Evolutionary conservation across 495 filamentous ascomycete species (phyloP).

Genomic region (Xylaria longipes): DNA sequence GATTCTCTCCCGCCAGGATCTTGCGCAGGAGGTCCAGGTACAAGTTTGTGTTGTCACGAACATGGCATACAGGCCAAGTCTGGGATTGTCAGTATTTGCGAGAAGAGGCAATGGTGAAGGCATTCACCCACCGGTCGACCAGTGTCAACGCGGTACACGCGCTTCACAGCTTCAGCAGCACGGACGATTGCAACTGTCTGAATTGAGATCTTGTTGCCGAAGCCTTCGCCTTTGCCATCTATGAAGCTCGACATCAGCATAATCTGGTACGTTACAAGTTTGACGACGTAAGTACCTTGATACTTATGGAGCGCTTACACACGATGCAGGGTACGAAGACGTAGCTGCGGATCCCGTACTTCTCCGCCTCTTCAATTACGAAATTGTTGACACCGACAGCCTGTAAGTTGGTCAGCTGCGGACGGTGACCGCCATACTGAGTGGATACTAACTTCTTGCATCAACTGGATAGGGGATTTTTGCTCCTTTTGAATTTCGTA

Average conservation of each 20-base stretch:
- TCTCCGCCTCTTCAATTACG: slow-evolving; percentile 48
- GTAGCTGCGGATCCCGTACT: slow-evolving; percentile 50
- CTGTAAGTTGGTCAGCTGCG: slow-evolving; percentile 27
- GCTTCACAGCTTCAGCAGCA: slow-evolving; percentile 44
- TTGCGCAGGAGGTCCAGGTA: slow-evolving; percentile 51
- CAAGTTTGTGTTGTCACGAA: slow-evolving; percentile 50
- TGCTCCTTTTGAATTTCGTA: slow-evolving; percentile 50
- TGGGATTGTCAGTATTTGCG: slow-evolving; percentile 26
- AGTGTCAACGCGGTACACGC: slow-evolving; percentile 48
- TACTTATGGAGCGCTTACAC: slow-evolving; percentile 32
- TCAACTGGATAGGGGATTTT: background rate
- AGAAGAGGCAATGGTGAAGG: background rate
- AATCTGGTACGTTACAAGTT: background rate
- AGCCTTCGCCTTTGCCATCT: slow-evolving; percentile 54
- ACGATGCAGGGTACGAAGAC: slow-evolving; percentile 57
- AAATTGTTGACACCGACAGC: slow-evolving; percentile 41
- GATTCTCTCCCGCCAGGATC: slow-evolving; percentile 48
- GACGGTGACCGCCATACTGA: background rate
- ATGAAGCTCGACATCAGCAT: background rate
- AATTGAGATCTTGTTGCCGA: slow-evolving; percentile 56
- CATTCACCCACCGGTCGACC: slow-evolving; percentile 40
- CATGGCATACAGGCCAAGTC: slow-evolving; percentile 58
- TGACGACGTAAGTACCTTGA: background rate
- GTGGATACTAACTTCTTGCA: slow-evolving; percentile 26
- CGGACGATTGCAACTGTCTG: slow-evolving; percentile 56